Percentiles rank a stretch among this genome's conserved stretches.
These are phyloP conservation scores for Aureococcus anophagefferens DNA, from an alignment of 108 stramenopile genomes.

Conservation along the genomic window DNA sequence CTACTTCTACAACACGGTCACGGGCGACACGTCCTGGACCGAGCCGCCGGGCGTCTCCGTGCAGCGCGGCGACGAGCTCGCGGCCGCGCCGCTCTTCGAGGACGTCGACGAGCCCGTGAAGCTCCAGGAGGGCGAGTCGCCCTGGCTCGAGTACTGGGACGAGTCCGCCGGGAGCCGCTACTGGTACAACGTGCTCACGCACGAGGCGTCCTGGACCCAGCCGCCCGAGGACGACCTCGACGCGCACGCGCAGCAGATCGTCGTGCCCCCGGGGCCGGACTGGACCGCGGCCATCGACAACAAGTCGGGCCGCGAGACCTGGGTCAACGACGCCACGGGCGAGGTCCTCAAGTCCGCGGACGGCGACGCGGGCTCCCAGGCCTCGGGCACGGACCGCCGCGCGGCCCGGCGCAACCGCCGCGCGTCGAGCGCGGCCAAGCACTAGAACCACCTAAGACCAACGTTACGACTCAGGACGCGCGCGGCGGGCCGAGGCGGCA, in stretches of 20 bases:
- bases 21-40: neutral
- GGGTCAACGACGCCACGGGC: neutral
- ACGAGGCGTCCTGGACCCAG: conserved; percentile 12
- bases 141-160: conserved; percentile 23
- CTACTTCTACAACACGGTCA: neutral
- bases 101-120: neutral
- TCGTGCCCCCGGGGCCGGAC: neutral
- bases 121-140: neutral
- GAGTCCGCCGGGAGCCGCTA: conserved; percentile 9
- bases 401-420: no score
- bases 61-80: neutral
- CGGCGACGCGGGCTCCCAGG: no score
- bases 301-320: neutral
- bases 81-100: neutral
- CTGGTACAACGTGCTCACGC: conserved; percentile 11
- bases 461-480: no score
- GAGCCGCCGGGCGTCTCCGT: neutral
- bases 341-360: neutral
- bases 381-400: no score
- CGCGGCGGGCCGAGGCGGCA: no score
- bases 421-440: no score
- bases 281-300: neutral
- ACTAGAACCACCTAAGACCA: no score
- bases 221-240: neutral
- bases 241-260: no score